These are phyloP conservation scores for Endocarpon pusillum DNA, from an alignment of 495 filamentous ascomycete species.

Conservation along the genomic window DNA sequence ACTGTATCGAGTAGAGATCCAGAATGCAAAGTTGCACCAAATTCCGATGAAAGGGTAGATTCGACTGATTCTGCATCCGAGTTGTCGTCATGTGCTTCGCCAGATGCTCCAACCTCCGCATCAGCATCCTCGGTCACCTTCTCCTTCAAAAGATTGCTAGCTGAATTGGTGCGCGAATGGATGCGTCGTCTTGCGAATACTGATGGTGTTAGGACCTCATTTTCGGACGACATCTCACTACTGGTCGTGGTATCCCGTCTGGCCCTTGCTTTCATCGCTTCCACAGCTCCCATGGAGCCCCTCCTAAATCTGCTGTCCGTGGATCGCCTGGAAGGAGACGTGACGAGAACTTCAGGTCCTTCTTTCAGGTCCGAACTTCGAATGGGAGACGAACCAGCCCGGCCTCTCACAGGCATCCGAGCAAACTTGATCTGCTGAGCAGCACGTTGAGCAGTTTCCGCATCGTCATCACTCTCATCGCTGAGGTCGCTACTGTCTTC, in stretches of 20 bases:
- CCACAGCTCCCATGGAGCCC: constrained; percentile 60
- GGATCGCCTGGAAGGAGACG: constrained; percentile 34
- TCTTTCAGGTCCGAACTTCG: constrained; percentile 35
- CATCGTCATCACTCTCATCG: constrained; percentile 89
- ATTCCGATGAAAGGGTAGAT: constrained; percentile 49
- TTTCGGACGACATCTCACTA: constrained; percentile 83
- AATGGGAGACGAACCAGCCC: constrained; percentile 77
- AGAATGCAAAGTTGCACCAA: constrained; percentile 47
- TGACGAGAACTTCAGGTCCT: constrained; percentile 35
- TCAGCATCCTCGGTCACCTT: constrained; percentile 41
- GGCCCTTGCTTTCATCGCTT: constrained; percentile 54
- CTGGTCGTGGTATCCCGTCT: constrained; percentile 78
- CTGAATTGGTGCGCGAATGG: constrained; percentile 29
- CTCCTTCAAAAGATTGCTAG: constrained; percentile 38
- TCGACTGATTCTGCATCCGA: constrained; percentile 47
- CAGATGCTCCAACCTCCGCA: constrained; percentile 23
- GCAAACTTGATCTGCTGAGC: constrained; percentile 81
- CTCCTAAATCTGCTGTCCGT: constrained; percentile 36
- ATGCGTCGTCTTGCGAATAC: constrained; percentile 44
- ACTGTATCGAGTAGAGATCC: constrained; percentile 38
- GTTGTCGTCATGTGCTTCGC: constrained; percentile 38
- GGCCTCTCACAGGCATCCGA: constrained; percentile 79
- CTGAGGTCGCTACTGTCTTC: constrained; percentile 95
- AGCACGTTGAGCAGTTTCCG: constrained; percentile 34
- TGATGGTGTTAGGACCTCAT: constrained; percentile 59